Base-by-base conservation (phyloP, 2,329 filamentous ascomycete species). In the Arthrobotrys entomopaga region DNA sequence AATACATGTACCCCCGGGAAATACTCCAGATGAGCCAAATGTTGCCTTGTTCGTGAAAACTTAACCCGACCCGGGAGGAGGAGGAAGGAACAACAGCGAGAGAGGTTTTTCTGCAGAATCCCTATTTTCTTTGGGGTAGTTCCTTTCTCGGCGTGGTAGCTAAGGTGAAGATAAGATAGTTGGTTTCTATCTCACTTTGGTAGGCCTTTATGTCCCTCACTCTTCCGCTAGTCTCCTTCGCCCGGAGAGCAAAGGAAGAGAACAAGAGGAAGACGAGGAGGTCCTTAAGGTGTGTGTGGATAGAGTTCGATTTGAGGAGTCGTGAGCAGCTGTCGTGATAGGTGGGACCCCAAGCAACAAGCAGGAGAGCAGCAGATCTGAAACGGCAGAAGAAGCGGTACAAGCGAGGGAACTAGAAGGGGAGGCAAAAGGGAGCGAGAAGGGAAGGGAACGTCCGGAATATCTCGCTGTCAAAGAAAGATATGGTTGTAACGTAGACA, bases 341-440 rank as follows among this genome's bases (percentile, higher is more conserved):
- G 53, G 69, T 73, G 69, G 61, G 69, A 73, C 69, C 29, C 29
- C 29, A 34, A 34, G 29, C 29, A 34, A 34, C 69, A 66, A 65
- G 56, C 61, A 66, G 69, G 61, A 66, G 69, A 66, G 40, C 54
- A 66, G 40, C 54, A 66, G 69, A 66, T 66, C 69, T 73, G 69
- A 73, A 73, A 73, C 69, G 49, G 61, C 54, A 63, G 48, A 59
- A 52, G 57, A 66, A 34, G 29, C 29, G 29, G 58, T 57, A 61
- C 69, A 73, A 73, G 69, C 69, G 69, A 73, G 61, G 69, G 42
- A 58, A 63, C 69, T 66, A 56, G 29, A 34, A 73, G 57, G 69
- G 61, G 67, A 64, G 69, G 69, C 69, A 73, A 73, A 73, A 34
- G 63, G 69, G 69, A 73, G 69, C 69, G 69, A 73, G 67, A 65